These are phyloP conservation scores for Boletus speciosus DNA, from an alignment of 768 basidiomycete genomes.

Conservation along the genomic window DNA sequence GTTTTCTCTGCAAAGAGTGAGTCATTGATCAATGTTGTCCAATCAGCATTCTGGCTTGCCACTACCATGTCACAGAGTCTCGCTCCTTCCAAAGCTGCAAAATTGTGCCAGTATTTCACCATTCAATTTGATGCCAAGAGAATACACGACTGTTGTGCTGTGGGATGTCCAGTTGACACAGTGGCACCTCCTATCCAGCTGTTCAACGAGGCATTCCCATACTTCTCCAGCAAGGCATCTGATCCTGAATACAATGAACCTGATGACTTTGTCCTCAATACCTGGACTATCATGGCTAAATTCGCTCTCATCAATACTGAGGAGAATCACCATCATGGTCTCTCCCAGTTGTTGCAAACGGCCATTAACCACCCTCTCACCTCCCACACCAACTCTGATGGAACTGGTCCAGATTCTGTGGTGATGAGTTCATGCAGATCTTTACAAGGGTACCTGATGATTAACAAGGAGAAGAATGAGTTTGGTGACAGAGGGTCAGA, in stretches of 20 bases:
- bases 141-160: constrained; percentile 12
- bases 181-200: constrained; percentile 6
- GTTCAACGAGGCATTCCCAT: constrained; percentile 26
- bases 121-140: background rate
- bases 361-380: too few relatives aligned
- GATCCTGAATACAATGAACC: constrained; percentile 5
- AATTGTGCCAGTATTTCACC: background rate
- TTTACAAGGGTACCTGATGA: background rate
- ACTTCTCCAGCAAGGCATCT: constrained; percentile 23
- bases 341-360: too few relatives aligned
- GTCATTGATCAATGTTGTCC: too few relatives aligned
- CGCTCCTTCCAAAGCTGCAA: too few relatives aligned
- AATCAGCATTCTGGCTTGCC: too few relatives aligned
- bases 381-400: background rate
- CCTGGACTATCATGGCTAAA: constrained; percentile 8
- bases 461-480: constrained; percentile 22
- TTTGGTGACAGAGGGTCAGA: constrained; percentile 25
- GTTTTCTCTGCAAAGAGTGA: too few relatives aligned
- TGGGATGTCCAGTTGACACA: background rate
- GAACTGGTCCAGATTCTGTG: constrained; percentile 2
- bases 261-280: background rate
- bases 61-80: too few relatives aligned
- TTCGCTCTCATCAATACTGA: constrained; percentile 17
- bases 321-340: background rate
- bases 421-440: background rate